Evolutionary conservation across 2,329 filamentous ascomycete species (phyloP), one percentile per base, ranked within the genome.

Genomic region (Metarhizium humberi): DNA sequence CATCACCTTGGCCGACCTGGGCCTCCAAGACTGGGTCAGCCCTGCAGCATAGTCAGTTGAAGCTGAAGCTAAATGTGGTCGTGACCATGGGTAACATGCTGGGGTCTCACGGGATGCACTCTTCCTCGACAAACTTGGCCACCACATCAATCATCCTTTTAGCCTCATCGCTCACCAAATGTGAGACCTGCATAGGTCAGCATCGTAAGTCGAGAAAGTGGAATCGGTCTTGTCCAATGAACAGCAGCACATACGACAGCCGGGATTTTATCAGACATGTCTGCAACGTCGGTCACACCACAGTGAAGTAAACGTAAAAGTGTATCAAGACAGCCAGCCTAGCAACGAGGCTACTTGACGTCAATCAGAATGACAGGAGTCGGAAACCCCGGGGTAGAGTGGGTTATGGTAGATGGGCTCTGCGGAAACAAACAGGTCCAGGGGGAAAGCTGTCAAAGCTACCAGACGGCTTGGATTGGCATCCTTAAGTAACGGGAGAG

Each of bases 61-160:
- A 20, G 14, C 25, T 25, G 25, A 25, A 25, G 25, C 25, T 25
- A 25, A 25, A 13, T 8, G 10, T 32, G 2, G 11, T 49, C 40
- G 11, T 7, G n/a, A 7, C 16, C 3, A 20, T 14, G n/a, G 14
- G 40, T 16, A 1, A 13, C 14, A 6, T 6, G 16, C 11, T 20
- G 42, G 25, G 32, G 42, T 11, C 81, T 74, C 70, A 85, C 82
- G 87, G 88, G 62, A 91, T 86, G 71, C 88, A 99, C 78, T 96
- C 92, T 73, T 96, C 92, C 69, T 97, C 89, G 63, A 99, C 94
- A 66, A 99, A 99, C 72, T 91, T 90, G 77, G 92, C 90, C 62
- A 99, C 89, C 61, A 90, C 69, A 67, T 96, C 92, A 62, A 96
- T 77, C 34, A 87, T 89, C 78, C 88, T 85, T 75, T 87, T 89